A percentile compares a stretch with the other conserved stretches of the same genome.
Evolutionary conservation across 2,329 filamentous ascomycete species (phyloP).

Genomic region (Dactylella cylindrospora): DNA sequence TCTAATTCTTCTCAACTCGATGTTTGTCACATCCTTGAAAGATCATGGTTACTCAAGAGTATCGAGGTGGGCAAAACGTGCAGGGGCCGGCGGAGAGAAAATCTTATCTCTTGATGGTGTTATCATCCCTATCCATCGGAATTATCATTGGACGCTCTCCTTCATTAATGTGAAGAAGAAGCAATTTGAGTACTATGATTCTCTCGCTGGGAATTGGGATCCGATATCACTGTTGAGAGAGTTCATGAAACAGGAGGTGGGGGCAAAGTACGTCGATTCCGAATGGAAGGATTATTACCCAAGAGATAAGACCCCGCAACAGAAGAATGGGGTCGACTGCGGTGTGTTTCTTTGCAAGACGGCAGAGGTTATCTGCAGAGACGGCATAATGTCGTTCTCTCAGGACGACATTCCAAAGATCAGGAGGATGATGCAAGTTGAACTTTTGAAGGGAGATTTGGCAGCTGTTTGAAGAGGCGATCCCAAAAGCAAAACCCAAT

Average conservation of each 20-base stretch:
- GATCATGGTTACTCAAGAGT: slow-evolving; percentile 42
- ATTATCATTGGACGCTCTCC: slow-evolving; percentile 47
- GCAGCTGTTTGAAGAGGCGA: slow-evolving; percentile 33
- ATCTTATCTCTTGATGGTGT: slow-evolving; percentile 45
- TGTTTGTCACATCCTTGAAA: slow-evolving; percentile 41
- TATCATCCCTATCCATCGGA: slow-evolving; percentile 46
- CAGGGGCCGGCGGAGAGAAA: slow-evolving; percentile 36
- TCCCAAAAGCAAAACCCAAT: no score
- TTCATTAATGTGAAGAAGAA: slow-evolving; percentile 47
- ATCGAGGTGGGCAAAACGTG: slow-evolving; percentile 44
- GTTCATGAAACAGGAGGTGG: slow-evolving; percentile 46
- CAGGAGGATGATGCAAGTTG: slow-evolving; percentile 46
- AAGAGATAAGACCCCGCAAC: slow-evolving; percentile 41
- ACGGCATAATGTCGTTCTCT: slow-evolving; percentile 41
- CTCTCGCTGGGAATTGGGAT: slow-evolving; percentile 45
- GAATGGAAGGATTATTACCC: slow-evolving; percentile 46
- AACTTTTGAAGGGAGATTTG: slow-evolving; percentile 44
- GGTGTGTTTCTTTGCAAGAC: slow-evolving; percentile 48
- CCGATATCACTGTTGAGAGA: slow-evolving; percentile 33
- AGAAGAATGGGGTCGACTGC: slow-evolving; percentile 46
- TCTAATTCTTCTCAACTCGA: slow-evolving; percentile 43
- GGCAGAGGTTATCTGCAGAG: slow-evolving; percentile 46
- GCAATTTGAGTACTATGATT: slow-evolving; percentile 49
- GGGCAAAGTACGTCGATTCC: slow-evolving; percentile 27
- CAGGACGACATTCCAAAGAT: slow-evolving; percentile 46